phyloP scores from a whole-genome alignment of 768 basidiomycete species.

The Harrya chromipes region DNA sequence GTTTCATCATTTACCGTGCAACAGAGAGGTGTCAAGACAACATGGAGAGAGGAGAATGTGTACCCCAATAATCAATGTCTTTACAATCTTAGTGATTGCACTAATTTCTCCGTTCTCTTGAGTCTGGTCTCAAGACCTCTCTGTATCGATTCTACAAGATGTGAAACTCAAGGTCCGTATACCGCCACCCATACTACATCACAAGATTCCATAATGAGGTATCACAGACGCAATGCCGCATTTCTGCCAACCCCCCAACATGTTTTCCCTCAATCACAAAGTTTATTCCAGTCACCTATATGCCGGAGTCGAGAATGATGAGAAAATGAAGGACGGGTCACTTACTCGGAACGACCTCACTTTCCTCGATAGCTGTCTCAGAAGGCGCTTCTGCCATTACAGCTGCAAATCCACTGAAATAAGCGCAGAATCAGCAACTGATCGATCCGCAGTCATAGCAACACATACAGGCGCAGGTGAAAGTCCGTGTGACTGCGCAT shows the following conservation, averaged over 20 bases:
- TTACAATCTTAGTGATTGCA: constrained; percentile 1
- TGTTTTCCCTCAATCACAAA: constrained; percentile 11
- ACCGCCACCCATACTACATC: too few species aligned
- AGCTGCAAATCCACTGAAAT: constrained; percentile 18
- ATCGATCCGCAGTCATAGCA: not conserved
- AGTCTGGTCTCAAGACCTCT: not conserved
- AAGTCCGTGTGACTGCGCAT: constrained; percentile 21
- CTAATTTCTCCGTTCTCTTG: not conserved
- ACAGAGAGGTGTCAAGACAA: constrained; percentile 11
- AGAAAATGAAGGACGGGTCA: not conserved
- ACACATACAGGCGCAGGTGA: constrained; percentile 21
- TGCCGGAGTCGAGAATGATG: not conserved
- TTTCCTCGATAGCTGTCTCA: constrained; percentile 11
- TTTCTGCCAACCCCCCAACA: not conserved
- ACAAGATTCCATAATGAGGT: too few species aligned
- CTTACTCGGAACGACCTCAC: constrained; percentile 15
- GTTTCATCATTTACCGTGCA: not conserved
- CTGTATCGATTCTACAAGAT: not conserved
- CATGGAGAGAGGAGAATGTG: constrained; percentile 13
- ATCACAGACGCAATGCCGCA: not conserved
- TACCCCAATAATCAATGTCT: constrained; percentile 6
- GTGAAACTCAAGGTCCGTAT: not conserved
- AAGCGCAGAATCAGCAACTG: not conserved
- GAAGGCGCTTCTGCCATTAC: constrained; percentile 21
- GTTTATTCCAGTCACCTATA: constrained; percentile 11